These are phyloP conservation scores for Galerina marginata DNA, from an alignment of 768 basidiomycete genomes.

Conservation along the genomic window DNA sequence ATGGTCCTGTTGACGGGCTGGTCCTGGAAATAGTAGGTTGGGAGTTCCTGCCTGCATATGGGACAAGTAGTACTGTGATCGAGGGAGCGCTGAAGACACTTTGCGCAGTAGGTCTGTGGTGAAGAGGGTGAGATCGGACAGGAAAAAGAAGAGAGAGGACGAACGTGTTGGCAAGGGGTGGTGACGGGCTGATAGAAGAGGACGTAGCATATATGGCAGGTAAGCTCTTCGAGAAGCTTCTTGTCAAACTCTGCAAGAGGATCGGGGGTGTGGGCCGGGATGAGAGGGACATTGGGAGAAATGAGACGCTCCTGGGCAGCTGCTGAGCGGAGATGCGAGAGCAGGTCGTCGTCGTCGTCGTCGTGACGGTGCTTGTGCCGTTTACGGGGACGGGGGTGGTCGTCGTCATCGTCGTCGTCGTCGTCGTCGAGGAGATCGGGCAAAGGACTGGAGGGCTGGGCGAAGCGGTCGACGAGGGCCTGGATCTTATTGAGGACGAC, in stretches of 20 bases:
- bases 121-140: conserved; percentile 16
- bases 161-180: conserved; percentile 93
- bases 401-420: conserved; percentile 23
- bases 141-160: conserved; percentile 32
- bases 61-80: conserved; percentile 88
- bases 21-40: conserved; percentile 81
- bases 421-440: conserved; percentile 19
- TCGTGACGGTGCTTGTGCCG: conserved; percentile 30
- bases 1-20: conserved; percentile 77
- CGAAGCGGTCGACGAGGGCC: conserved; percentile 40
- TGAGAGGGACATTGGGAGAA: conserved; percentile 37
- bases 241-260: conserved; percentile 56
- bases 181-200: conserved; percentile 88
- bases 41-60: conserved; percentile 81
- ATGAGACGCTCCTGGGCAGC: conserved; percentile 35
- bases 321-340: conserved; percentile 41
- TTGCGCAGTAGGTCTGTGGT: conserved; percentile 84
- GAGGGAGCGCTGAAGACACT: conserved; percentile 87
- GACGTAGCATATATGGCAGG: conserved; percentile 91
- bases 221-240: conserved; percentile 70
- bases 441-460: conserved; percentile 15
- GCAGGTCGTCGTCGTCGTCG: conserved; percentile 37
- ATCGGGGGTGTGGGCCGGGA: conserved; percentile 25
- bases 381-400: conserved; percentile 31
- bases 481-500: conserved; percentile 65